Conservation (phyloP, 1,284 basidiomycete genomes). For the Hortiboletus rubellus region DNA sequence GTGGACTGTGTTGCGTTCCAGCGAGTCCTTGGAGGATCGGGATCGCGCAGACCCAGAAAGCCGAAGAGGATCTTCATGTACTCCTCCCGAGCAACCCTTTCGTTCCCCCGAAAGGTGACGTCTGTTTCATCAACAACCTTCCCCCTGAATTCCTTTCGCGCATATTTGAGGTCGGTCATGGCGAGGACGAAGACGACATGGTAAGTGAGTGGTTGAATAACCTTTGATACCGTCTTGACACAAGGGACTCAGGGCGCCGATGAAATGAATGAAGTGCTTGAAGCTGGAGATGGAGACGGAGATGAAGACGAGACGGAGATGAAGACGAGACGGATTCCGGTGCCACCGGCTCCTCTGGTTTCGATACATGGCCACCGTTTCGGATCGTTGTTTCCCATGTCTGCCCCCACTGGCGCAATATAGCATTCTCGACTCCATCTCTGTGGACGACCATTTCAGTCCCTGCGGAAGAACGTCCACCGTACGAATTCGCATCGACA, state of each 20-base stretch:
- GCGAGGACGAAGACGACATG: constrained; percentile 20
- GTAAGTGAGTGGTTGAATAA: neutral
- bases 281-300: neutral
- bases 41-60: neutral
- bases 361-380: constrained; percentile 12
- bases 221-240: too few relatives aligned
- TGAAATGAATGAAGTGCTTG: neutral
- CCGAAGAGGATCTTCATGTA: neutral
- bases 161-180: constrained; percentile 26
- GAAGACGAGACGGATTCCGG: neutral
- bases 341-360: constrained; percentile 3
- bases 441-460: constrained; percentile 31
- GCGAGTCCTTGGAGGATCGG: neutral
- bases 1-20: too few relatives aligned
- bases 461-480: constrained; percentile 2
- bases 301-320: neutral
- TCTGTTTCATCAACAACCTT: constrained; percentile 27
- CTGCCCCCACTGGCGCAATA: constrained; percentile 31
- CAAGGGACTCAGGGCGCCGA: neutral
- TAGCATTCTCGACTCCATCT: constrained; percentile 31
- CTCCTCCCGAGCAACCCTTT: constrained; percentile 14
- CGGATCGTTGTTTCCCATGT: constrained; percentile 22
- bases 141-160: constrained; percentile 31
- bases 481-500: constrained; percentile 15
- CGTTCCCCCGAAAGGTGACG: constrained; percentile 18